Evolutionary conservation across 352 stramenopile genomes (phyloP).

Genomic region (Sclerospora graminicola): DNA sequence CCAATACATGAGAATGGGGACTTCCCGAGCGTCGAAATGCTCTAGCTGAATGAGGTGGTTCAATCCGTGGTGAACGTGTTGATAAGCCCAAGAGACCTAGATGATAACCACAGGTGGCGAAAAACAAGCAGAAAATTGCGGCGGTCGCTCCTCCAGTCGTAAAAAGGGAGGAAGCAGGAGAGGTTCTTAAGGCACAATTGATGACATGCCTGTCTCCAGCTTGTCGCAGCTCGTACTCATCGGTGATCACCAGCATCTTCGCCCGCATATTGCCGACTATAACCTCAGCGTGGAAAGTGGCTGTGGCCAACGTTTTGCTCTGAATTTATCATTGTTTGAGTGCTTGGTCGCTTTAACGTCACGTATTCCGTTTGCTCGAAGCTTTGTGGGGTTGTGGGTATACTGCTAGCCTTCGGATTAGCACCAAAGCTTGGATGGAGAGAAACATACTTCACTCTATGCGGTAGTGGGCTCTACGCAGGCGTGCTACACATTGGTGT

Average conservation of each 20-base stretch:
- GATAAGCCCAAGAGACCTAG: slow-evolving; percentile 25
- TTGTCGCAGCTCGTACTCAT: slow-evolving; percentile 79
- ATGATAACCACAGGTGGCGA: slow-evolving; percentile 79
- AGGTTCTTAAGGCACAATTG: slow-evolving; percentile 73
- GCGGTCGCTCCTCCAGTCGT: slow-evolving; percentile 50
- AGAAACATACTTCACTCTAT: slow-evolving; percentile 45
- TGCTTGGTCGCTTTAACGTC: slow-evolving; percentile 32
- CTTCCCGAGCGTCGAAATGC: slow-evolving; percentile 14
- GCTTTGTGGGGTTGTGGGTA: slow-evolving; percentile 47
- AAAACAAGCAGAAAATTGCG: slow-evolving; percentile 50
- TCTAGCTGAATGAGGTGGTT: slow-evolving; percentile 15
- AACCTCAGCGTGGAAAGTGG: slow-evolving; percentile 48
- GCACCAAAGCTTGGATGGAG: slow-evolving; percentile 48
- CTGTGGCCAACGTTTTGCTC: slow-evolving; percentile 38
- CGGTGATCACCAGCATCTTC: slow-evolving; percentile 81
- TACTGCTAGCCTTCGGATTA: slow-evolving; percentile 37
- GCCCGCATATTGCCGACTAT: slow-evolving; percentile 65
- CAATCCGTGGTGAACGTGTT: slow-evolving; percentile 6
- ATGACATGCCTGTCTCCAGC: slow-evolving; percentile 42
- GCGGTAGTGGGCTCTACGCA: slow-evolving; percentile 39
- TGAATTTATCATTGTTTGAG: slow-evolving; percentile 84
- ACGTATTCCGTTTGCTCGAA: slow-evolving; percentile 25
- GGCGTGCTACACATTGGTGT: slow-evolving; percentile 39
- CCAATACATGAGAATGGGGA: slow-evolving; percentile 25
- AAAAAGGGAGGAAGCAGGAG: slow-evolving; percentile 81